Conservation (phyloP, 2,329 filamentous ascomycete species). For the Nigrospora sphaerica region DNA sequence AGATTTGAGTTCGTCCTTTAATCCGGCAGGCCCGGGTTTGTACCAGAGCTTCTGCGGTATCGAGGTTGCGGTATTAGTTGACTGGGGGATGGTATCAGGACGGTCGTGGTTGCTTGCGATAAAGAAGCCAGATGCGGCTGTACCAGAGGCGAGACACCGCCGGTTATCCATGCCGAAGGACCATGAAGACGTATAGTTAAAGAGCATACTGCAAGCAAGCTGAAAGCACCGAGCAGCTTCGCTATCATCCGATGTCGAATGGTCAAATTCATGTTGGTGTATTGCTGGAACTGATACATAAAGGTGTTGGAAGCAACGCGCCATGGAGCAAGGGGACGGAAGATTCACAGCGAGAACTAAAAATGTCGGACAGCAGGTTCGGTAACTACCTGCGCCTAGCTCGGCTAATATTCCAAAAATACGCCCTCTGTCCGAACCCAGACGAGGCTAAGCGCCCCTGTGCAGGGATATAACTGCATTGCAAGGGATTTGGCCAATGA, state of each 20-base stretch:
- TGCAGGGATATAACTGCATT: too few species aligned
- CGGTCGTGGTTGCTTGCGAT: not conserved
- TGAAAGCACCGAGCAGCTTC: not conserved
- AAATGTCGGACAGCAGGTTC: too few species aligned
- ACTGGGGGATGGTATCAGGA: not conserved
- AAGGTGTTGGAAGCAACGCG: too few species aligned
- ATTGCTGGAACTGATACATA: too few species aligned
- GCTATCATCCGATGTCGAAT: not conserved
- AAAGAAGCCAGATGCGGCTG: too few species aligned
- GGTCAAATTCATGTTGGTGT: not conserved
- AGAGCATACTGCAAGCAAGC: not conserved
- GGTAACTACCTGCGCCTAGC: too few species aligned
- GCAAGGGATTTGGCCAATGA: not conserved
- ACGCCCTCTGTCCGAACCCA: too few species aligned
- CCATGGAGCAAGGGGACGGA: not conserved
- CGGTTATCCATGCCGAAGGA: not conserved
- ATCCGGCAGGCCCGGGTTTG: slow-evolving; percentile 1
- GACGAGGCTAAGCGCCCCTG: too few species aligned
- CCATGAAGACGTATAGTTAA: not conserved
- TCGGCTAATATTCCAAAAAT: too few species aligned
- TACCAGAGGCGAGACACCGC: not conserved
- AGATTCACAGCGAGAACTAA: too few species aligned
- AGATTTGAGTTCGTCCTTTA: not conserved
- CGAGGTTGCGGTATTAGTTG: not conserved
- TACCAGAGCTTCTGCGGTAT: slow-evolving; percentile 5